These are phyloP conservation scores for Saccharomycopsis lassenensis DNA, from an alignment of 805 yeast species.

Conservation along the genomic window DNA sequence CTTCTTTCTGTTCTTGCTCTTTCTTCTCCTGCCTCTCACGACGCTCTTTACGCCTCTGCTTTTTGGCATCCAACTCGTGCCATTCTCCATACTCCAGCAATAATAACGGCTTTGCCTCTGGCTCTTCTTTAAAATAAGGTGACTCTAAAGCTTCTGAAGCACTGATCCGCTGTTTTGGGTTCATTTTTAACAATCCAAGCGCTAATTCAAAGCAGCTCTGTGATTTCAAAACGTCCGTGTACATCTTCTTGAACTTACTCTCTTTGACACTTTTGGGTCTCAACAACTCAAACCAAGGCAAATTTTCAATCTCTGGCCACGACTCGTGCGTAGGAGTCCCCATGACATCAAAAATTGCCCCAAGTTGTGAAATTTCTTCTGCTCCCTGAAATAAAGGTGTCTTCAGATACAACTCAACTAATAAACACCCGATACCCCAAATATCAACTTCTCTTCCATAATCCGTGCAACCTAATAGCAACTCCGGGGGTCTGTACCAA, in stretches of 20 bases:
- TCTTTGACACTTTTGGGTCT: constrained; percentile 36
- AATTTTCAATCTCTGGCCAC: constrained; percentile 70
- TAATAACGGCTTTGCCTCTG: constrained; percentile 50
- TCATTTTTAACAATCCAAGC: constrained; percentile 44
- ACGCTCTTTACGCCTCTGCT: constrained; percentile 44
- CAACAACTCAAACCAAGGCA: constrained; percentile 91
- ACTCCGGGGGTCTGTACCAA: constrained; percentile 97
- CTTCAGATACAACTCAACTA: constrained; percentile 69
- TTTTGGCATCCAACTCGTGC: constrained; percentile 95
- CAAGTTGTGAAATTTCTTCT: constrained; percentile 79
- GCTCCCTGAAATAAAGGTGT: constrained; percentile 76
- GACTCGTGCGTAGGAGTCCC: constrained; percentile 67
- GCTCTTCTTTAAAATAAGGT: constrained; percentile 61
- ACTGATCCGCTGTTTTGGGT: constrained; percentile 57
- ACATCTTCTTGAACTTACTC: constrained; percentile 31
- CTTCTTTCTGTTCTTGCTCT: constrained; percentile 2
- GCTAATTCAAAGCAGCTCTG: constrained; percentile 57
- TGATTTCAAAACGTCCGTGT: constrained; percentile 33
- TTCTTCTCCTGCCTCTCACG: constrained; percentile 16
- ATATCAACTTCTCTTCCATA: constrained; percentile 88
- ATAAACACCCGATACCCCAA: constrained; percentile 94
- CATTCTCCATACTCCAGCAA: constrained; percentile 67
- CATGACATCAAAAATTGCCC: constrained; percentile 67
- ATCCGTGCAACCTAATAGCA: constrained; percentile 79
- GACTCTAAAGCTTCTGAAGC: constrained; percentile 64